A percentile compares a stretch with the other conserved stretches of the same genome.
phyloP scores from a whole-genome alignment of 257 asterid species.

The Marsdenia floribunda region DNA sequence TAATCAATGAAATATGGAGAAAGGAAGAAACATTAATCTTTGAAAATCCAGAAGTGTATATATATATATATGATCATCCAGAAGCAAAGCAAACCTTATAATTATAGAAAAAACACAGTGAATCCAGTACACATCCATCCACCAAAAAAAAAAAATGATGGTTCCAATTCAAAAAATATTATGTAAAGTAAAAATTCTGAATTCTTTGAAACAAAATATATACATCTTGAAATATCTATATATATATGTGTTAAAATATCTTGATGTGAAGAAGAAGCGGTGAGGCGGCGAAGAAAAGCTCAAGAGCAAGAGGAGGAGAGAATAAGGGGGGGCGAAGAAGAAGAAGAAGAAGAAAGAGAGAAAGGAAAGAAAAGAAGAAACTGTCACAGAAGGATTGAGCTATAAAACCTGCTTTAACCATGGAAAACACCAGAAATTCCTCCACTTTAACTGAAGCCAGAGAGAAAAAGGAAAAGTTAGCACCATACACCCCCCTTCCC shows the following conservation, averaged over 20 bases:
- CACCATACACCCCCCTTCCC: too few relatives aligned
- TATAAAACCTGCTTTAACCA: constrained; percentile 53
- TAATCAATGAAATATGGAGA: background rate
- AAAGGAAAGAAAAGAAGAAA: constrained; percentile 20
- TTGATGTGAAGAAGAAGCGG: background rate
- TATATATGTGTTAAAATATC: background rate
- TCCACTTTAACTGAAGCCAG: constrained; percentile 70
- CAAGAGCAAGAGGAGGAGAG: background rate
- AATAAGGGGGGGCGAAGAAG: constrained; percentile 4
- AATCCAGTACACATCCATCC: background rate
- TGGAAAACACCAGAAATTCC: constrained; percentile 44
- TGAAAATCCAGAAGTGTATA: background rate
- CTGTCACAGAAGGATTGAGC: constrained; percentile 27
- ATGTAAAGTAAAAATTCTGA: background rate
- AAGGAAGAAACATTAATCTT: background rate
- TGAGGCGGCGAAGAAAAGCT: constrained; percentile 4
- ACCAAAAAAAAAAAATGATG: background rate
- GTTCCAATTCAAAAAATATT: background rate
- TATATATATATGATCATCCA: constrained; percentile 3
- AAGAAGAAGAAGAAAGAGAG: constrained; percentile 14
- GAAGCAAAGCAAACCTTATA: background rate
- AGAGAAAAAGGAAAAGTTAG: constrained; percentile 66
- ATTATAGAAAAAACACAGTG: background rate
- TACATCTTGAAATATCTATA: background rate
- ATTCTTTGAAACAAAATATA: background rate